A percentile compares a stretch with the other conserved stretches of the same genome.
phyloP scores from a whole-genome alignment of 1,139 yeast genomes.

The Candida tunisiensis region DNA sequence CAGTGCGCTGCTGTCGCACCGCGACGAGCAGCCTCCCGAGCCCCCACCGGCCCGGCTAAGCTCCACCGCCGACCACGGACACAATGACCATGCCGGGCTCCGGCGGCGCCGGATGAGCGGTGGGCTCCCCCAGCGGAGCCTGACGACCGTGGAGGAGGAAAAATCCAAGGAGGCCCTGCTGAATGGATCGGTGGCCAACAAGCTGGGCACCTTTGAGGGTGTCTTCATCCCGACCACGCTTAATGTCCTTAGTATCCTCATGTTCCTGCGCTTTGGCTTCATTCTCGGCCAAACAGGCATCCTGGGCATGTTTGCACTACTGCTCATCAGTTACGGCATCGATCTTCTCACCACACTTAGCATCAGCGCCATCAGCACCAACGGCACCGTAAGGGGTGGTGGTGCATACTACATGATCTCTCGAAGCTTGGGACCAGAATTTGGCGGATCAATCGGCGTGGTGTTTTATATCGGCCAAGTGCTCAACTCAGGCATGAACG shows the following conservation, averaged over 20 bases:
- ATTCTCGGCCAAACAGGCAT: constrained; percentile 68
- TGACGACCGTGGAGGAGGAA: neutral
- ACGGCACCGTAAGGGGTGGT: constrained; percentile 73
- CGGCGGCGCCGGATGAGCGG: no score
- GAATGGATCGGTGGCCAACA: constrained; percentile 3
- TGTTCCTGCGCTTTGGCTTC: constrained; percentile 68
- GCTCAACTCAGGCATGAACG: constrained; percentile 56
- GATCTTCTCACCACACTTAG: constrained; percentile 55
- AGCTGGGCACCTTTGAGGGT: constrained; percentile 22
- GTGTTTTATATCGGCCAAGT: constrained; percentile 69
- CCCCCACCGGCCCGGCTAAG: neutral
- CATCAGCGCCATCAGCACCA: constrained; percentile 66
- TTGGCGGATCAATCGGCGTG: constrained; percentile 73
- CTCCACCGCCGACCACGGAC: no score
- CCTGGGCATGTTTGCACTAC: constrained; percentile 30
- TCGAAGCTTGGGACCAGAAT: constrained; percentile 64
- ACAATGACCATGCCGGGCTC: no score
- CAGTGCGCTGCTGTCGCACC: neutral
- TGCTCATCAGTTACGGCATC: constrained; percentile 44
- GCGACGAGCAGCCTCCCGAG: neutral
- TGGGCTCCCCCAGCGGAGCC: neutral
- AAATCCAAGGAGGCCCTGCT: neutral
- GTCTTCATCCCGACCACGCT: constrained; percentile 65
- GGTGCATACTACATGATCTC: constrained; percentile 78
- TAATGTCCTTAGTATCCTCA: constrained; percentile 59